phyloP scores from a whole-genome alignment of 2,329 filamentous ascomycete genomes.

The Hymenoscyphus albidus region DNA sequence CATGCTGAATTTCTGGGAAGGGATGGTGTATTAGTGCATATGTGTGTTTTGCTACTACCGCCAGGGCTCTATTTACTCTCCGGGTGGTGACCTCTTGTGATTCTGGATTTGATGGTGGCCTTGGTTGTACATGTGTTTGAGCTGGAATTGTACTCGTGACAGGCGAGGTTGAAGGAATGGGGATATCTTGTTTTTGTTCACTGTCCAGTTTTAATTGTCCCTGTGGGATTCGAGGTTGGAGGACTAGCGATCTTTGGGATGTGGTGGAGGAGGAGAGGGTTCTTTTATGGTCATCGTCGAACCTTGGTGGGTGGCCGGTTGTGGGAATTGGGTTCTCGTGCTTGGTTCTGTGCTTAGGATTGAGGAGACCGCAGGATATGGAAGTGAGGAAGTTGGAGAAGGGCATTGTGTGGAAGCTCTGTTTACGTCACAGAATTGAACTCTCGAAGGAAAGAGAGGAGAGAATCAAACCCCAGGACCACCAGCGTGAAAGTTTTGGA shows the following conservation, averaged over 20 bases:
- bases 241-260: background rate
- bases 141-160: too few relatives aligned
- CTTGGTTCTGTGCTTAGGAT: background rate
- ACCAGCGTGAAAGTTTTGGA: background rate
- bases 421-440: too few relatives aligned
- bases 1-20: slow-evolving; percentile 37
- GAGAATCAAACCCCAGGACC: background rate
- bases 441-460: background rate
- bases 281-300: background rate
- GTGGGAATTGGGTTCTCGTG: background rate
- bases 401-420: background rate
- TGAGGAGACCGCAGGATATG: background rate
- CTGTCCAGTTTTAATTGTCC: too few relatives aligned
- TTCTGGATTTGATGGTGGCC: too few relatives aligned
- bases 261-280: background rate
- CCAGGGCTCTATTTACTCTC: slow-evolving; percentile 24
- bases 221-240: slow-evolving; percentile 2
- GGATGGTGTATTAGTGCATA: slow-evolving; percentile 31
- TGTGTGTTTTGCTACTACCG: slow-evolving; percentile 30
- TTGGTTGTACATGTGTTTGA: too few relatives aligned
- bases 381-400: background rate
- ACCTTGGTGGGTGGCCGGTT: background rate
- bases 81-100: too few relatives aligned
- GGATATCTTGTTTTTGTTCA: too few relatives aligned
- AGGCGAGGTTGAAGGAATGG: too few relatives aligned